Evolutionary conservation across 768 basidiomycete species (phyloP), one percentile per base, ranked within the genome.

Genomic region (Hygrocybe punicea): DNA sequence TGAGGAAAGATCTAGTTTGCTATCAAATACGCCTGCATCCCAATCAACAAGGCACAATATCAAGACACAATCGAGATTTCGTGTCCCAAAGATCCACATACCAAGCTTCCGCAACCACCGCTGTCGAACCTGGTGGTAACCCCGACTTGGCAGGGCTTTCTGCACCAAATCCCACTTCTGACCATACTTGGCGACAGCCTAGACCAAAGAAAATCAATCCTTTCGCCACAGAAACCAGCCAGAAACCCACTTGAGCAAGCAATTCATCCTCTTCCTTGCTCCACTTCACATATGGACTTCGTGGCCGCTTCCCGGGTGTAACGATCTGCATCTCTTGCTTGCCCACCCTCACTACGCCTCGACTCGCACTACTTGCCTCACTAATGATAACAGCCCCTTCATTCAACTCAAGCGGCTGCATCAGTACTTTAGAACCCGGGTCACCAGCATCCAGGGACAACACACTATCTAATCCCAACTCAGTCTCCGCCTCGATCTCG

Each of bases 241-340:
- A 55, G 6, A 2, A 53, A 53, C 65, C 7, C 51, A 75, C 76
- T 62, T 76, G 71, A 6, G 72, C 66, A 16, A 77, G 64, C 2
- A 76, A 63, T 19, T 75, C 75, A 37, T 76, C 76, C 51, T 76
- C 76, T 55, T 76, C 75, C 51, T 71, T 76, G 21, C 67, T 77
- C 75, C 76, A 76, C 49, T 76, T 76, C 49, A 74, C 63, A 53
- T 77, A 77, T 8, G 76, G 73, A 55, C 72, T 76, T 33, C 74
- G 64, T 42, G 69, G 69, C 48, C 75, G 66, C 53, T 69, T 73
- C 14, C 55, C 54, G 14, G 60, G 53, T 21, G 36, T 65, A 63
- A 17, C 58, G 65, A 42, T 64, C 60, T n/a, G 71, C 60, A 21
- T 63, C 65, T 58, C 51, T 24, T 58, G 51, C 6, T 21, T 21